A percentile compares a stretch with the other conserved stretches of the same genome.
Evolutionary conservation across 2,329 filamentous ascomycete species (phyloP).

Genomic region (Ceratocystis huliohia): DNA sequence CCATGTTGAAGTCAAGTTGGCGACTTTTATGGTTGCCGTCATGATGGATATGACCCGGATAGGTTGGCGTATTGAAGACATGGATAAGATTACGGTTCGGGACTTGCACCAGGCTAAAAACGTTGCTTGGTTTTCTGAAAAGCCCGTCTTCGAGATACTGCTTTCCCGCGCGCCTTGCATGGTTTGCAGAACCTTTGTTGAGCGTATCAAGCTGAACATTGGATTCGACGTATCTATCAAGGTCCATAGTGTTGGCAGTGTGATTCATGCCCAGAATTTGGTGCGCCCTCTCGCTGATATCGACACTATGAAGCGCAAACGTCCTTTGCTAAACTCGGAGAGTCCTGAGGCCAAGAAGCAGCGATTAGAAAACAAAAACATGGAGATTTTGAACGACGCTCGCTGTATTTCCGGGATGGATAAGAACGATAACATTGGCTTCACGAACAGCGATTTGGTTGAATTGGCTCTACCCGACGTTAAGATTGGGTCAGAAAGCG

Average conservation of each 20-base stretch:
- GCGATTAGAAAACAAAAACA: neutral
- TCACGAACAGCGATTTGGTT: neutral
- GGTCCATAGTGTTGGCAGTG: slow-evolving; percentile 6
- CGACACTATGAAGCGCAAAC: neutral
- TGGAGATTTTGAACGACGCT: neutral
- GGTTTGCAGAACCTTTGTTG: slow-evolving; percentile 14
- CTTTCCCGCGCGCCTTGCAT: slow-evolving; percentile 16
- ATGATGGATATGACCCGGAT: neutral
- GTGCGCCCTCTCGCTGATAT: neutral
- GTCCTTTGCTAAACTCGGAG: neutral
- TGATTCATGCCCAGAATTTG: slow-evolving; percentile 1
- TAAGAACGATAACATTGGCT: neutral
- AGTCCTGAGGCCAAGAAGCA: neutral
- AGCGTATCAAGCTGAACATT: slow-evolving; percentile 8
- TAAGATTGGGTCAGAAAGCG: neutral
- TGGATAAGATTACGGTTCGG: neutral
- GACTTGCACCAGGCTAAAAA: neutral
- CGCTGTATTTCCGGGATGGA: slow-evolving; percentile 5
- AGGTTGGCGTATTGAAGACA: neutral
- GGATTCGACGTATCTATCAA: slow-evolving; percentile 7
- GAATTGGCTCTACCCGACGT: neutral
- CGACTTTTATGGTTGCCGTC: slow-evolving; percentile 26
- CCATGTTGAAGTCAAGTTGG: slow-evolving; percentile 33
- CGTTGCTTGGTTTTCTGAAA: neutral
- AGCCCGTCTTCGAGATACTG: slow-evolving; percentile 18